Percentiles rank a stretch among this genome's conserved stretches.
These are phyloP conservation scores for Alternaria burnsii DNA, from an alignment of 2,329 filamentous ascomycete species.

Conservation along the genomic window DNA sequence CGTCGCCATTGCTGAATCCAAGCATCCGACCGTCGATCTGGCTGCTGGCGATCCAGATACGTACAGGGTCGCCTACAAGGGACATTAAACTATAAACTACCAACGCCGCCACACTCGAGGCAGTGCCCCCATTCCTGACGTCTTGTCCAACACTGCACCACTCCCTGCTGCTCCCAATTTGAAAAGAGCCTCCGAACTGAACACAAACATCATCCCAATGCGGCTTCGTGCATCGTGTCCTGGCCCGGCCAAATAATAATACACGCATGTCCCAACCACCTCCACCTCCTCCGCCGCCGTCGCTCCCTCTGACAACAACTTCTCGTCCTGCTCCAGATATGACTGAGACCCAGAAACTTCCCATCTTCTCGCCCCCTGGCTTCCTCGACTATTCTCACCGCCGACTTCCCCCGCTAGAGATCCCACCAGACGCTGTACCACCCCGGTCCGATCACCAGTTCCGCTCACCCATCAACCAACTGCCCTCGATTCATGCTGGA, in stretches of 20 bases:
- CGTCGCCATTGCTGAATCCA: conserved; percentile 48
- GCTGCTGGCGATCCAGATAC: conserved; percentile 52
- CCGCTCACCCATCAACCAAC: conserved; percentile 51
- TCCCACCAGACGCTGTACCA: conserved; percentile 50
- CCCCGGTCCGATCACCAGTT: conserved; percentile 50
- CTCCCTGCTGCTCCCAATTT: conserved; percentile 48
- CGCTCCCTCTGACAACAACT: conserved; percentile 52
- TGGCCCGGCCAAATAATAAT: conserved; percentile 53
- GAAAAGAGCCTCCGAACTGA: conserved; percentile 47
- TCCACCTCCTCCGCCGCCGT: conserved; percentile 49
- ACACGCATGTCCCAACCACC: conserved; percentile 56
- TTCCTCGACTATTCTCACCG: conserved; percentile 53
- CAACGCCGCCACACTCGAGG: conserved; percentile 49
- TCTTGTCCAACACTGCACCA: conserved; percentile 50
- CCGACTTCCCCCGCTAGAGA: conserved; percentile 51
- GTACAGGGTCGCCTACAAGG: conserved; percentile 45
- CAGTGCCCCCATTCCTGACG: conserved; percentile 52
- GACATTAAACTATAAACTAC: conserved; percentile 49
- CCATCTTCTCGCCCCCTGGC: conserved; percentile 51
- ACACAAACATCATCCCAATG: conserved; percentile 50
- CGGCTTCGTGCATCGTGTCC: conserved; percentile 53
- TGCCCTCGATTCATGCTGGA: conserved; percentile 48
- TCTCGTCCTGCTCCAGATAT: conserved; percentile 50
- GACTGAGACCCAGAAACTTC: conserved; percentile 57
- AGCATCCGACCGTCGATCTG: conserved; percentile 47